These are phyloP conservation scores for Nicotiana obtusifolia DNA, from an alignment of 257 asterid genomes.

Conservation along the genomic window DNA sequence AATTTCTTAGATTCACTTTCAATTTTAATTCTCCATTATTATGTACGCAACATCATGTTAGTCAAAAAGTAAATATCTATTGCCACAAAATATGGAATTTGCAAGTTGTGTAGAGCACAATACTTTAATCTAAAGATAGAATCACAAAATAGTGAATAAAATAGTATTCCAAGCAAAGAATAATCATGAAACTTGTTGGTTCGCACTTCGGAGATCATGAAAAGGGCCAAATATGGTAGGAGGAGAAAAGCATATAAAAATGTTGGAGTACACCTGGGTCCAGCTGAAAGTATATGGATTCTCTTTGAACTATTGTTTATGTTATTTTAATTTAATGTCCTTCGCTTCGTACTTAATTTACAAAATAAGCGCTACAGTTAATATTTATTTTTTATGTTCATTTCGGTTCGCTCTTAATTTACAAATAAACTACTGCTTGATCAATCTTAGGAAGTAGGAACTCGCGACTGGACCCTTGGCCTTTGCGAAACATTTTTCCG, in stretches of 20 bases:
- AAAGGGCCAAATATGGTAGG: not conserved
- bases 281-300: not conserved
- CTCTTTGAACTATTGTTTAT: not conserved
- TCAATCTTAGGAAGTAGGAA: not conserved
- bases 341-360: not conserved
- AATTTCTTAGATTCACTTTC: too few relatives aligned
- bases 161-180: slow-evolving; percentile 6
- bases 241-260: not conserved
- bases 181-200: slow-evolving; percentile 1
- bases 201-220: not conserved
- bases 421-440: not conserved
- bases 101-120: not conserved
- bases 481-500: not conserved
- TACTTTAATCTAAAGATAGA: slow-evolving; percentile 14
- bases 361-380: not conserved
- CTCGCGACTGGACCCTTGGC: not conserved
- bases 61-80: not conserved
- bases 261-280: not conserved
- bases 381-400: not conserved
- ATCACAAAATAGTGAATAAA: not conserved
- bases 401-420: not conserved
- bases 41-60: not conserved
- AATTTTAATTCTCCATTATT: too few relatives aligned
- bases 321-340: not conserved
- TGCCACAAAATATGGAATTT: not conserved